phyloP scores from a whole-genome alignment of 2,329 filamentous ascomycete genomes.

The Falciphora oryzae region DNA sequence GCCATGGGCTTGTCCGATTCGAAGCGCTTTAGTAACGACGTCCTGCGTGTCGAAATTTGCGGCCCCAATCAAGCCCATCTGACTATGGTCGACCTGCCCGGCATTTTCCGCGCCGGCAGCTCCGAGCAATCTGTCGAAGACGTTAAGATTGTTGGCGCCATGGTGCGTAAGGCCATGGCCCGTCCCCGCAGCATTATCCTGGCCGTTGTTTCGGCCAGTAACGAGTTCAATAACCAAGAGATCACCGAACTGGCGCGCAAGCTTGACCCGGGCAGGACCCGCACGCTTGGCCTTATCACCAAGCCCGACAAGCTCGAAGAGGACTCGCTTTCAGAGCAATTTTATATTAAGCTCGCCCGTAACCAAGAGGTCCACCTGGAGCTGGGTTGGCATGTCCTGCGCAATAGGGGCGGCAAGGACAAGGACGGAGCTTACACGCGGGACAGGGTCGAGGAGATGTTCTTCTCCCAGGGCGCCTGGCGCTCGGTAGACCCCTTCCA shows the following conservation, averaged over 20 bases:
- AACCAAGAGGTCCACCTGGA: constrained; percentile 41
- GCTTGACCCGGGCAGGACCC: constrained; percentile 24
- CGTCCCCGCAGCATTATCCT: constrained; percentile 53
- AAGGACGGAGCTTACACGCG: constrained; percentile 28
- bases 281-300: constrained; percentile 52
- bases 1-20: too few relatives aligned
- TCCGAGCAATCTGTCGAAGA: too few relatives aligned
- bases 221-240: constrained; percentile 53
- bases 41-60: too few relatives aligned
- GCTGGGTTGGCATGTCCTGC: constrained; percentile 49
- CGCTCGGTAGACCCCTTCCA: constrained; percentile 24
- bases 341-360: constrained; percentile 35
- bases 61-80: too few relatives aligned
- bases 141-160: too few relatives aligned
- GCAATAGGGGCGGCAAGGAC: constrained; percentile 35
- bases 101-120: too few relatives aligned
- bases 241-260: constrained; percentile 45
- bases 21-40: too few relatives aligned
- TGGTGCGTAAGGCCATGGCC: too few relatives aligned
- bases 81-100: too few relatives aligned
- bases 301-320: constrained; percentile 42
- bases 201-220: constrained; percentile 50
- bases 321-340: constrained; percentile 33
- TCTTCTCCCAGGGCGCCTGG: constrained; percentile 40
- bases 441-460: constrained; percentile 32